phyloP scores from a whole-genome alignment of 495 filamentous ascomycete species.

The Penicillium daleae region DNA sequence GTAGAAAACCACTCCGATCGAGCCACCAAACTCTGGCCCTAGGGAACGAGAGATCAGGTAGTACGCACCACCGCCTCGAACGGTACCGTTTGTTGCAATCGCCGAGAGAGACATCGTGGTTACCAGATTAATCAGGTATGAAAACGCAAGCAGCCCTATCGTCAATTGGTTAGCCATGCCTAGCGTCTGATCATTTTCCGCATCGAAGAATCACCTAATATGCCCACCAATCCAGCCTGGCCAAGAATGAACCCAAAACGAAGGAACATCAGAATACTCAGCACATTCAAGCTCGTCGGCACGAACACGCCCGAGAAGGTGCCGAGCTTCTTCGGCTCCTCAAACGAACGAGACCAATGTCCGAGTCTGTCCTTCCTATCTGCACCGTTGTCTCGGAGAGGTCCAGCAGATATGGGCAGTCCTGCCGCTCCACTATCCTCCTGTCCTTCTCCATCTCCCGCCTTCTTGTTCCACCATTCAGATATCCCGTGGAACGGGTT shows the following conservation, averaged over 20 bases:
- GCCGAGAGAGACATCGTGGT: conserved; percentile 87
- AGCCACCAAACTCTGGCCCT: conserved; percentile 89
- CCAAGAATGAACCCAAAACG: conserved; percentile 81
- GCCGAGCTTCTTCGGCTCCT: conserved; percentile 65
- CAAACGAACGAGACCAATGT: conserved; percentile 50
- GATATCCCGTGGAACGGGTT: conserved; percentile 33
- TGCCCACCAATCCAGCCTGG: conserved; percentile 77
- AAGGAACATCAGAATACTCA: conserved; percentile 92
- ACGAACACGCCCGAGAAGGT: conserved; percentile 83
- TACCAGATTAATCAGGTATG: conserved; percentile 78
- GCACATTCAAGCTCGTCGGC: conserved; percentile 83
- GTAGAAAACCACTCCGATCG: conserved; percentile 89
- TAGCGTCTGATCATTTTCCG: background rate
- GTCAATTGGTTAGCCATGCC: conserved; percentile 17
- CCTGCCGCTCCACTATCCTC: conserved; percentile 12
- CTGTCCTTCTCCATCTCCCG: conserved; percentile 15
- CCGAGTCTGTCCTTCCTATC: conserved; percentile 43
- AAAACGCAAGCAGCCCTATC: conserved; percentile 70
- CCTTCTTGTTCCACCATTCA: conserved; percentile 33
- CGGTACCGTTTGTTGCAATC: conserved; percentile 88
- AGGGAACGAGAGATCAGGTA: conserved; percentile 86
- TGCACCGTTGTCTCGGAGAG: conserved; percentile 33
- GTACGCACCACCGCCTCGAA: conserved; percentile 86
- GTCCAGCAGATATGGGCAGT: conserved; percentile 27
- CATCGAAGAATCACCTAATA: conserved; percentile 61